Conservation (phyloP, 192 early-diverging fungal genomes). For the Entomortierella chlamydospora region DNA sequence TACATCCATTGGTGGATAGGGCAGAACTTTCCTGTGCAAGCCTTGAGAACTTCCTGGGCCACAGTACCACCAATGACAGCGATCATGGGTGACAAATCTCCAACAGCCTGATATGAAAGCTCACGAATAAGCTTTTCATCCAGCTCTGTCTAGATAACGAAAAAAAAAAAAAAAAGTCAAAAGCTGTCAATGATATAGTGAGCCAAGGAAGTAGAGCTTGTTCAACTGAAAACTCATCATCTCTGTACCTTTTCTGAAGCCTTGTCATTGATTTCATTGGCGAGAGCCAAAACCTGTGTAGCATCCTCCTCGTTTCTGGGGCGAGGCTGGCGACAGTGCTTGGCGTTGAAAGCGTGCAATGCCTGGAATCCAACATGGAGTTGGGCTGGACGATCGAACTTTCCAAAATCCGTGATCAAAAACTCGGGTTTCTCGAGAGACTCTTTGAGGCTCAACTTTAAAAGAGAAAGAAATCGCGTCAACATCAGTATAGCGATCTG, state of each 20-base stretch:
- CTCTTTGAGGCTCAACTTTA: constrained; percentile 75
- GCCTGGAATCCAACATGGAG: constrained; percentile 96
- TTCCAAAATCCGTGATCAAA: constrained; percentile 93
- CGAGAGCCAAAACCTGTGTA: constrained; percentile 74
- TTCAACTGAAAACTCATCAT: background rate
- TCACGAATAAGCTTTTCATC: constrained; percentile 89
- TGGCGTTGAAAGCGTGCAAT: constrained; percentile 81
- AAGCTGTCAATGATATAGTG: background rate
- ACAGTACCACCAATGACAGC: constrained; percentile 97
- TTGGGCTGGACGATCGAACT: constrained; percentile 96
- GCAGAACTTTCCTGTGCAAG: constrained; percentile 96
- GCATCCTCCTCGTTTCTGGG: constrained; percentile 92
- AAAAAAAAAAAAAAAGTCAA: background rate
- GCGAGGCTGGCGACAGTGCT: constrained; percentile 79
- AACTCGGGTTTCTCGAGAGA: constrained; percentile 86
- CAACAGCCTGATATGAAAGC: constrained; percentile 88
- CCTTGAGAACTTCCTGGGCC: constrained; percentile 99
- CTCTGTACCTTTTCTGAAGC: constrained; percentile 67
- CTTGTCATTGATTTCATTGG: constrained; percentile 79
- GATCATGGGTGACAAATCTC: constrained; percentile 94
- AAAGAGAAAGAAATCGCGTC: background rate
- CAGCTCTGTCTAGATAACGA: constrained; percentile 67
- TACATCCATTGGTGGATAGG: constrained; percentile 94
- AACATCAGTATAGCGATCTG: background rate
- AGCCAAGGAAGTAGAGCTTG: too few relatives aligned